A percentile compares a stretch with the other conserved stretches of the same genome.
phyloP scores from a whole-genome alignment of 2,329 filamentous ascomycete genomes.

The Colletotrichum eremochloae region DNA sequence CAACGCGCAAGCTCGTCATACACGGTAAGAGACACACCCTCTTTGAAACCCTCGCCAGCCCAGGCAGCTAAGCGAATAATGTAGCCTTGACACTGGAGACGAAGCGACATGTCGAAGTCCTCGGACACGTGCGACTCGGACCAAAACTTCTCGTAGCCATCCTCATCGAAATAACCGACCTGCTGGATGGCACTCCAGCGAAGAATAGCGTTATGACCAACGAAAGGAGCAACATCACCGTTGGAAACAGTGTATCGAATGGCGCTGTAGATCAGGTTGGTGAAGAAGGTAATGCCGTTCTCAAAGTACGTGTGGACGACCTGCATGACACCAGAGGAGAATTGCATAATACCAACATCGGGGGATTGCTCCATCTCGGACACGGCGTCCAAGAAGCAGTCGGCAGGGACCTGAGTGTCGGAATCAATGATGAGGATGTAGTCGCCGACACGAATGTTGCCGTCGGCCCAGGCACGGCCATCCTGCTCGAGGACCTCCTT shows the following conservation, averaged over 20 bases:
- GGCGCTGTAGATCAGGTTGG: conserved; percentile 81
- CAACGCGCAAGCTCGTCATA: conserved; percentile 88
- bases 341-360: conserved; percentile 84
- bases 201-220: conserved; percentile 84
- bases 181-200: conserved; percentile 83
- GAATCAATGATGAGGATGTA: conserved; percentile 86
- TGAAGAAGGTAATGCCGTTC: conserved; percentile 79
- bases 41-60: conserved; percentile 83
- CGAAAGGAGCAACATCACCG: conserved; percentile 82
- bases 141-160: conserved; percentile 85
- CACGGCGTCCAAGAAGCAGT: conserved; percentile 83
- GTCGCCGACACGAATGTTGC: conserved; percentile 87
- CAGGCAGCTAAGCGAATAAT: conserved; percentile 80
- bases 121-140: conserved; percentile 85
- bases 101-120: conserved; percentile 86
- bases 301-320: conserved; percentile 81
- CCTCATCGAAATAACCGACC: conserved; percentile 77
- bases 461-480: conserved; percentile 83
- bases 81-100: conserved; percentile 79
- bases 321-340: conserved; percentile 83
- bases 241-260: conserved; percentile 84
- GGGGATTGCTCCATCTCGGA: conserved; percentile 86
- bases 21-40: conserved; percentile 86
- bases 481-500: conserved; percentile 76
- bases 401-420: conserved; percentile 81